Conservation (phyloP, 2,329 filamentous ascomycete species). For the Mycosphaerella sp. region DNA sequence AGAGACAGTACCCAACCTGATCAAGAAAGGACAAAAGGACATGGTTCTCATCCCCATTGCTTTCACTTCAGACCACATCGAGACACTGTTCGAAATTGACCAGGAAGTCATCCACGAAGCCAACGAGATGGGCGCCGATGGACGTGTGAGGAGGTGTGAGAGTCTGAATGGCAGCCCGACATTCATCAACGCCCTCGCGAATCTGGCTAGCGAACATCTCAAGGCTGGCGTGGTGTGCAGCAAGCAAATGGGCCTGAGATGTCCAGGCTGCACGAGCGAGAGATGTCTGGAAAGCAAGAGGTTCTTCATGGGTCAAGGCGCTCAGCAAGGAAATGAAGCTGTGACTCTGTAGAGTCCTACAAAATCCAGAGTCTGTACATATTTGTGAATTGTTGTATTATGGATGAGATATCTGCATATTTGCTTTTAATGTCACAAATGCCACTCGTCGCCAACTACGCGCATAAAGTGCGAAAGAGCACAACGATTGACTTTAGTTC, state of each 20-base stretch:
- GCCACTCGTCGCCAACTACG: too few relatives aligned
- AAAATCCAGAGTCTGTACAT: not conserved
- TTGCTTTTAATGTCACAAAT: too few relatives aligned
- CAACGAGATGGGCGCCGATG: slow-evolving; percentile 61
- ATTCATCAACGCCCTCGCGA: slow-evolving; percentile 84
- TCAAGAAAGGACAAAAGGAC: slow-evolving; percentile 86
- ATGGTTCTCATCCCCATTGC: slow-evolving; percentile 89
- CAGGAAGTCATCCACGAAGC: slow-evolving; percentile 90
- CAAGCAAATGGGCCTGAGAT: slow-evolving; percentile 80
- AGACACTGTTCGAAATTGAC: slow-evolving; percentile 91
- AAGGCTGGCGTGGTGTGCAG: slow-evolving; percentile 65
- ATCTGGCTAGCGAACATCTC: slow-evolving; percentile 77
- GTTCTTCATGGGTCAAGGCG: slow-evolving; percentile 48
- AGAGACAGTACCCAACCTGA: slow-evolving; percentile 78
- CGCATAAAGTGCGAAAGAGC: not conserved
- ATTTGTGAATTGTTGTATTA: not conserved
- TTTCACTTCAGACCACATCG: slow-evolving; percentile 98
- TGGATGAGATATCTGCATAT: not conserved
- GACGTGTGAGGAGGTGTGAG: slow-evolving; percentile 73
- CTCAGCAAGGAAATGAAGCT: slow-evolving; percentile 25
- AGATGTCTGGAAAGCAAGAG: slow-evolving; percentile 72
- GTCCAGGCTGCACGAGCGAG: slow-evolving; percentile 88
- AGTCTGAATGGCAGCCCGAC: slow-evolving; percentile 84
- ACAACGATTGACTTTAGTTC: not conserved
- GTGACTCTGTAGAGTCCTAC: slow-evolving; percentile 20